Evolutionary conservation across 768 basidiomycete species (phyloP).

Genomic region (Tremella yokohamensis): DNA sequence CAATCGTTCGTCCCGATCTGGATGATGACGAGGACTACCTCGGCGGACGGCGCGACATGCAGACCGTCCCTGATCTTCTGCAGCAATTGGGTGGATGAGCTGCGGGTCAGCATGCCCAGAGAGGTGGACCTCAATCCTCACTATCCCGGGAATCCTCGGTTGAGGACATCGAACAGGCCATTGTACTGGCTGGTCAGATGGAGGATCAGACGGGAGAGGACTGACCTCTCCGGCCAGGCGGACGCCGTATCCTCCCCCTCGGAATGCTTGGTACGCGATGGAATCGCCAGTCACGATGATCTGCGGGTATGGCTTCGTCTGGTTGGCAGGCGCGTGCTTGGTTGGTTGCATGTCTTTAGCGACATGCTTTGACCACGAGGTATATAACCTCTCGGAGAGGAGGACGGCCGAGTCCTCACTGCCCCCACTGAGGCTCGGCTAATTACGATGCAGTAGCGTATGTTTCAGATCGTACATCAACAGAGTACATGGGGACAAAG

Average conservation of each 20-base stretch:
- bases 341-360: too few relatives aligned
- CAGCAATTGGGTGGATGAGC: constrained; percentile 6
- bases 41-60: neutral
- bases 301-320: constrained; percentile 2
- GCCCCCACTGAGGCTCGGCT: too few relatives aligned
- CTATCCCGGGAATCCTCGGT: constrained; percentile 7
- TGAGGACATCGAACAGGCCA: constrained; percentile 7
- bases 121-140: too few relatives aligned
- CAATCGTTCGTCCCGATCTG: constrained; percentile 10
- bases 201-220: neutral
- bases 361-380: too few relatives aligned
- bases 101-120: too few relatives aligned
- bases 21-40: constrained; percentile 7
- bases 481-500: too few relatives aligned
- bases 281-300: constrained; percentile 11
- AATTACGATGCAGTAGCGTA: too few relatives aligned
- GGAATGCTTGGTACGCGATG: constrained; percentile 2
- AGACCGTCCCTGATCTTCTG: constrained; percentile 3
- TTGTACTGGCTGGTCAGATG: constrained; percentile 4
- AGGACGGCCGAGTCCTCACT: too few relatives aligned
- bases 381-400: too few relatives aligned
- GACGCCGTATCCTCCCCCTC: constrained; percentile 7
- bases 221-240: constrained; percentile 1
- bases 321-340: neutral
- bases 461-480: too few relatives aligned